A percentile compares a stretch with the other conserved stretches of the same genome.
Evolutionary conservation across 495 filamentous ascomycete genomes (phyloP).

Genomic region (Trichoderma gamsii): DNA sequence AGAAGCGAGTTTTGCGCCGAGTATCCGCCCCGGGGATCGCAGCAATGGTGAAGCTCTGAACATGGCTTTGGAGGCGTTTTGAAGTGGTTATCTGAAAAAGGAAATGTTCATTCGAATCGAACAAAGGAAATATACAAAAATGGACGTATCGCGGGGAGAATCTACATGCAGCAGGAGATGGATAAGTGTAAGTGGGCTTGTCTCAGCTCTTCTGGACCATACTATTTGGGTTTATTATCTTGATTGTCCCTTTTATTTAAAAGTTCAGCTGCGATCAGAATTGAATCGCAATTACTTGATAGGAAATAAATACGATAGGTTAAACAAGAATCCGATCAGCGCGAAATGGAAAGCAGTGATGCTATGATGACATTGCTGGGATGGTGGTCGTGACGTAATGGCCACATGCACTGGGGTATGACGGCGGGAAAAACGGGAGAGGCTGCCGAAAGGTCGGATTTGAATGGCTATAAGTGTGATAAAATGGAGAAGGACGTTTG

Average conservation of each 20-base stretch:
- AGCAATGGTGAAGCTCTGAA: background rate
- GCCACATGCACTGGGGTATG: background rate
- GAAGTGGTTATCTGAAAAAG: background rate
- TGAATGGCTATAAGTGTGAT: background rate
- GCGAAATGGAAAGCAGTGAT: background rate
- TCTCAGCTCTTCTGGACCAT: too few relatives aligned
- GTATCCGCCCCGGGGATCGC: background rate
- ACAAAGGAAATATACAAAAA: too few relatives aligned
- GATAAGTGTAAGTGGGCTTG: too few relatives aligned
- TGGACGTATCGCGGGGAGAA: too few relatives aligned
- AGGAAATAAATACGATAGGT: background rate
- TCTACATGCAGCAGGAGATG: too few relatives aligned
- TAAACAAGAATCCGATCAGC: background rate
- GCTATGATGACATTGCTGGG: conserved; percentile 6
- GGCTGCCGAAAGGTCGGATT: background rate
- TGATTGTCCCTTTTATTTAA: background rate
- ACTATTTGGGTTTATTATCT: too few relatives aligned
- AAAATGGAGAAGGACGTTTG: background rate
- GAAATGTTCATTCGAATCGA: too few relatives aligned
- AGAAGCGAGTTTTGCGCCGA: background rate
- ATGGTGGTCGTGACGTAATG: background rate
- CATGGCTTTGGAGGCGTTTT: background rate
- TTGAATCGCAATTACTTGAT: background rate
- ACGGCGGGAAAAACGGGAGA: background rate
- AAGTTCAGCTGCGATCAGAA: background rate